Conservation (phyloP, 2,329 filamentous ascomycete species). For the Colletotrichum theobromicola region DNA sequence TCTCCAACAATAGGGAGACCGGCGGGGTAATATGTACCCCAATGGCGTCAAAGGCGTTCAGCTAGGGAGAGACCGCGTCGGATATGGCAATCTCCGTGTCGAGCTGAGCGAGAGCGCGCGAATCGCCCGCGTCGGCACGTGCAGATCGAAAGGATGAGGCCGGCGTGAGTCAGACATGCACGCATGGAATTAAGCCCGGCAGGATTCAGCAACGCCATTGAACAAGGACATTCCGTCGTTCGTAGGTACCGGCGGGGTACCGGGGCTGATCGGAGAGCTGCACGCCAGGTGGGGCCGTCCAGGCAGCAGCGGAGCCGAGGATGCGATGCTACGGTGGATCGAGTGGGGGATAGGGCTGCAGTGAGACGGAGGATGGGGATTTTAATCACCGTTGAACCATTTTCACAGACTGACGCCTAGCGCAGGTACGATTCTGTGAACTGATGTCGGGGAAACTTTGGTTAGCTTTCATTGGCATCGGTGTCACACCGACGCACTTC, state of each 20-base stretch:
- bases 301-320: constrained; percentile 5
- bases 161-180: background rate
- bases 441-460: background rate
- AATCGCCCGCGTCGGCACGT: constrained; percentile 2
- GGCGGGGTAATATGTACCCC: constrained; percentile 4
- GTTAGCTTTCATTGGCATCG: background rate
- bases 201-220: background rate
- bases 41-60: background rate
- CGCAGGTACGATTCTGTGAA: background rate
- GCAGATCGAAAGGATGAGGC: background rate
- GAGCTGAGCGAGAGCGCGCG: background rate
- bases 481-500: background rate
- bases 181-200: background rate
- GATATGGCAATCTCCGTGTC: background rate
- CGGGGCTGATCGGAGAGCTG: background rate
- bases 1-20: background rate
- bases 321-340: background rate
- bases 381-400: background rate
- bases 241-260: background rate
- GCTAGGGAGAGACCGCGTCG: background rate
- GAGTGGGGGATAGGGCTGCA: background rate
- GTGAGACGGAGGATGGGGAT: background rate
- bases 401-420: background rate
- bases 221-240: background rate
- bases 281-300: background rate